Evolutionary conservation across 495 filamentous ascomycete genomes (phyloP), one percentile per base, ranked within the genome.

Genomic region (Amniculicola lignicola): DNA sequence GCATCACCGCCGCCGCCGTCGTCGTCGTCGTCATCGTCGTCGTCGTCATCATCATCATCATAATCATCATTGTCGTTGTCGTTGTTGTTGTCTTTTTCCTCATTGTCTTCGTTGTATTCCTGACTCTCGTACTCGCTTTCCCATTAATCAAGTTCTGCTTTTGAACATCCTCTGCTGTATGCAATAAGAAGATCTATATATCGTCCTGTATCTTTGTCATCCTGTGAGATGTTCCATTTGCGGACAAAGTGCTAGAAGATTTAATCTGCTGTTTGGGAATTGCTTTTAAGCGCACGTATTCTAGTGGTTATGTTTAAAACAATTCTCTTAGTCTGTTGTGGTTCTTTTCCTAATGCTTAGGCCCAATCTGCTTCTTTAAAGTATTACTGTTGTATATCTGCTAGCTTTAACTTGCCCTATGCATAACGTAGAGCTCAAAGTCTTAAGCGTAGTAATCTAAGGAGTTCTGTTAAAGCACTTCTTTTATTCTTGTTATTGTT

Each of bases 351-450:
- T n/a, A n/a, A n/a, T n/a, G n/a, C n/a, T n/a, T n/a, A n/a, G n/a
- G n/a, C n/a, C n/a, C n/a, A n/a, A n/a, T n/a, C n/a, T n/a, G n/a
- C n/a, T n/a, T n/a, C n/a, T n/a, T n/a, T n/a, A n/a, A n/a, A n/a
- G 36, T 39, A 39, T 39, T 39, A 18, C 36, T 39, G 36, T 39
- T 39, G 36, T 39, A 15, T 39, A 39, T 39, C 36, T 39, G 36
- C 36, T 39, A 39, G 19, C 36, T 39, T 39, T 39, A 39, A 39
- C 36, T 39, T 39, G 36, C 36, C n/a, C 36, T 39, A 39, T 39
- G 36, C 36, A 39, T 39, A 15, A 39, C 36, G n/a, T n/a, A n/a
- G n/a, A n/a, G n/a, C n/a, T n/a, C n/a, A n/a, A n/a, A n/a, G n/a
- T n/a, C n/a, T n/a, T n/a, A n/a, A n/a, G n/a, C n/a, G n/a, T n/a